Conservation (phyloP, 2,329 filamentous ascomycete species). For the Colletotrichum lini region DNA sequence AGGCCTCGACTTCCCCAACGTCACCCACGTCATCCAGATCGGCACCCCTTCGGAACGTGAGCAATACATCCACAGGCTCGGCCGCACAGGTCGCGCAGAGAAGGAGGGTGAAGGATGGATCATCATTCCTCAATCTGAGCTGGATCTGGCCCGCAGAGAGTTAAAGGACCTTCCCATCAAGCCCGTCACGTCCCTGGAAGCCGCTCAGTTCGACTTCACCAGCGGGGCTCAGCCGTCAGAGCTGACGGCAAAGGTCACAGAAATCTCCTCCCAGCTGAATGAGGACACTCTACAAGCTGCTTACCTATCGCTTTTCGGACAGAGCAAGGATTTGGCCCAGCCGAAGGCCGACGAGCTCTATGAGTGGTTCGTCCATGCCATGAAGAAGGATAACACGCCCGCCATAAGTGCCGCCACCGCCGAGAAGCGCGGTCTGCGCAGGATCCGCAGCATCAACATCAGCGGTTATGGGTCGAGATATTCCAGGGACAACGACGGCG, state of each 20-base stretch:
- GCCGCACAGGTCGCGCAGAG: slow-evolving; percentile 82
- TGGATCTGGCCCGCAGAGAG: slow-evolving; percentile 60
- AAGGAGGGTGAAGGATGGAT: slow-evolving; percentile 82
- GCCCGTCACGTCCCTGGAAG: slow-evolving; percentile 65
- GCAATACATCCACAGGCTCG: slow-evolving; percentile 83
- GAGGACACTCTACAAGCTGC: slow-evolving; percentile 51
- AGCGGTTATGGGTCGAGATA: slow-evolving; percentile 23
- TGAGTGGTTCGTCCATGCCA: slow-evolving; percentile 64
- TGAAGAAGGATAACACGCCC: slow-evolving; percentile 61
- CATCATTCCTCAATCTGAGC: slow-evolving; percentile 71
- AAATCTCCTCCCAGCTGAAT: slow-evolving; percentile 57
- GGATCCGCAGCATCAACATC: slow-evolving; percentile 54
- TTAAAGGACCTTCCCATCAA: slow-evolving; percentile 74
- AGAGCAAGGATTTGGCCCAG: slow-evolving; percentile 54
- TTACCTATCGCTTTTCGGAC: slow-evolving; percentile 73
- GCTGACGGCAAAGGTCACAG: slow-evolving; percentile 48
- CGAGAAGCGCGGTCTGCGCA: slow-evolving; percentile 51
- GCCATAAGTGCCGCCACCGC: slow-evolving; percentile 44
- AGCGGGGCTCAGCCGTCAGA: slow-evolving; percentile 42
- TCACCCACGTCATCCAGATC: slow-evolving; percentile 84
- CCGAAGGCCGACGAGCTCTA: slow-evolving; percentile 66
- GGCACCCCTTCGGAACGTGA: slow-evolving; percentile 76
- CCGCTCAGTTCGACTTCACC: slow-evolving; percentile 66
- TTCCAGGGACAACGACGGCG: slow-evolving; percentile 24
- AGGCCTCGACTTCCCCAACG: slow-evolving; percentile 87